Percentiles rank a stretch among this genome's conserved stretches.
phyloP scores from a whole-genome alignment of 495 filamentous ascomycete species.

The Aspergillus steynii region DNA sequence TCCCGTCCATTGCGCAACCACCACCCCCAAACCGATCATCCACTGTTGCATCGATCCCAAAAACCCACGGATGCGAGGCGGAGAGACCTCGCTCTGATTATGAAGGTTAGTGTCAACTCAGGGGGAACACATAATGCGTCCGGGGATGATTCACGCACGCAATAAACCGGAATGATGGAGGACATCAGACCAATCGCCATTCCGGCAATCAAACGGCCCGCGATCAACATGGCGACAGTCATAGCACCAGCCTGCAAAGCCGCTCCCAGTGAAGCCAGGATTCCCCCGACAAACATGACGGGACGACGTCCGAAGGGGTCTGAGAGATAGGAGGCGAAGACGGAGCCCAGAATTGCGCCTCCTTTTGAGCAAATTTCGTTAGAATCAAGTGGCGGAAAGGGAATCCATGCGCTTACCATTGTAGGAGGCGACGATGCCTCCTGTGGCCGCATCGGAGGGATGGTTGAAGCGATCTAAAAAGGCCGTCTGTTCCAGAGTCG shows the following conservation, averaged over 20 bases:
- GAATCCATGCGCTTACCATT: slow-evolving; percentile 28
- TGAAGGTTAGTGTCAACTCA: slow-evolving; percentile 22
- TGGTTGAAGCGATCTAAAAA: slow-evolving; percentile 43
- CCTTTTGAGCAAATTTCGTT: slow-evolving; percentile 14
- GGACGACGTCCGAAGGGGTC: slow-evolving; percentile 47
- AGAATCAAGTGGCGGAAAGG: neutral
- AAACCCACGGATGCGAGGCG: slow-evolving; percentile 25
- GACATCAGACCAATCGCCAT: slow-evolving; percentile 53
- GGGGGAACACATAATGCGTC: neutral
- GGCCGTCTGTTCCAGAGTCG: slow-evolving; percentile 43
- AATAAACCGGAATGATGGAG: slow-evolving; percentile 51
- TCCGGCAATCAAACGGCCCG: slow-evolving; percentile 52
- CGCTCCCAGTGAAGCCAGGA: slow-evolving; percentile 46
- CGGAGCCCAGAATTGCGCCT: slow-evolving; percentile 52
- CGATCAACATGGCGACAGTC: slow-evolving; percentile 53
- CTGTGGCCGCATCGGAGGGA: slow-evolving; percentile 41
- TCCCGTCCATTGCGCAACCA: slow-evolving; percentile 55
- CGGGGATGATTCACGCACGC: slow-evolving; percentile 23
- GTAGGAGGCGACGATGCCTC: slow-evolving; percentile 55
- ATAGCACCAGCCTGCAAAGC: slow-evolving; percentile 52
- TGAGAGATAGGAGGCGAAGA: slow-evolving; percentile 45
- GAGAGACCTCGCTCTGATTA: slow-evolving; percentile 39
- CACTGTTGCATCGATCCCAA: slow-evolving; percentile 36
- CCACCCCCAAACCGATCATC: slow-evolving; percentile 50
- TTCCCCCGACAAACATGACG: slow-evolving; percentile 49